Conservation (phyloP, 2,329 filamentous ascomycete species). For the Fusarium incarnatum region DNA sequence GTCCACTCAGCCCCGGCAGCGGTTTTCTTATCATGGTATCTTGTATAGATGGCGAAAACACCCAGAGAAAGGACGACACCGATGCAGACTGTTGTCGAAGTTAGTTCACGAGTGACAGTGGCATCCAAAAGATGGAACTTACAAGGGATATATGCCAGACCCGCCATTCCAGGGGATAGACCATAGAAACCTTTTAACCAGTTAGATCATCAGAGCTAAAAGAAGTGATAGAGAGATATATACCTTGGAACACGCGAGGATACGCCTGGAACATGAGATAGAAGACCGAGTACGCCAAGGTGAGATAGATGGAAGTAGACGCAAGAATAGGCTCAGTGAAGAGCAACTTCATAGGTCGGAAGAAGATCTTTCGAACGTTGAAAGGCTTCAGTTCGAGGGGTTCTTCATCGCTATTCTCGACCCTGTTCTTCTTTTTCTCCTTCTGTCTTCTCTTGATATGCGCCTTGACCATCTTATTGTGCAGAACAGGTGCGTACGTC, state of each 20-base stretch:
- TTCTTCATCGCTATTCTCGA: constrained; percentile 51
- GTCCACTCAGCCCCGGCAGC: constrained; percentile 48
- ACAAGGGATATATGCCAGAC: constrained; percentile 62
- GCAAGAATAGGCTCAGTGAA: constrained; percentile 64
- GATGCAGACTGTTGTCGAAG: constrained; percentile 38
- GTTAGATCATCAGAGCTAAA: neutral
- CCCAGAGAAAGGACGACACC: constrained; percentile 42
- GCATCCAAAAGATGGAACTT: constrained; percentile 38
- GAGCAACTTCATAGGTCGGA: constrained; percentile 62
- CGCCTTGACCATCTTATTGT: constrained; percentile 60
- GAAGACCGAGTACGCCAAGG: constrained; percentile 63
- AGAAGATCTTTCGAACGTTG: constrained; percentile 58
- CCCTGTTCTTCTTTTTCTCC: constrained; percentile 59
- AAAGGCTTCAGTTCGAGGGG: constrained; percentile 52
- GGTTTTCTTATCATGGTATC: constrained; percentile 45
- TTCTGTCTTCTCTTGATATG: constrained; percentile 58
- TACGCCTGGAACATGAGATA: constrained; percentile 66
- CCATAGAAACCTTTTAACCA: constrained; percentile 50
- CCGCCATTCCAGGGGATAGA: constrained; percentile 59
- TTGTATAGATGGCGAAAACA: constrained; percentile 45
- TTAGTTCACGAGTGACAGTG: neutral
- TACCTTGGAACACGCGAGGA: constrained; percentile 60
- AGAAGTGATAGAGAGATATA: neutral
- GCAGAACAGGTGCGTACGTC: constrained; percentile 63
- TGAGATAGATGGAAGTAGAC: constrained; percentile 60